A percentile compares a stretch with the other conserved stretches of the same genome.
Conservation (phyloP, 805 yeast species). For the Wickerhamiella galacta region DNA sequence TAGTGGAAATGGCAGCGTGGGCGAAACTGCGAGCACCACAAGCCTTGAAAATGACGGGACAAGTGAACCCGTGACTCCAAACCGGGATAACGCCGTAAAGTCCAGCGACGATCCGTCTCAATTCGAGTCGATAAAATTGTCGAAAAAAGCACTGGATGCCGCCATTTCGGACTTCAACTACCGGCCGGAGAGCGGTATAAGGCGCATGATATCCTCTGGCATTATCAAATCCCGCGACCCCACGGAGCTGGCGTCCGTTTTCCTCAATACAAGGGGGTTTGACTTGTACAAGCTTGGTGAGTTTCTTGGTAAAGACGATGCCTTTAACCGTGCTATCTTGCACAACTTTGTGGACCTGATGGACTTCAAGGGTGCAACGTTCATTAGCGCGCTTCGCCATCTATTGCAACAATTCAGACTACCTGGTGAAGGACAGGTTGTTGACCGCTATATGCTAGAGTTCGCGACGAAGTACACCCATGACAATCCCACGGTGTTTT, state of each 20-base stretch:
- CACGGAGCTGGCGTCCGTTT: constrained; percentile 52
- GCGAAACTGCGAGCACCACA: background rate
- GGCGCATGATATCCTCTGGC: constrained; percentile 39
- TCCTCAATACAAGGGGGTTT: constrained; percentile 50
- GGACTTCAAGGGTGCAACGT: constrained; percentile 51
- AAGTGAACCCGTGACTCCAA: background rate
- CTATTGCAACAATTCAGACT: constrained; percentile 79
- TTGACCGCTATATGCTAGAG: constrained; percentile 90
- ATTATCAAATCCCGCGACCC: constrained; percentile 51
- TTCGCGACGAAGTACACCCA: constrained; percentile 85
- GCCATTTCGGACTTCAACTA: constrained; percentile 67
- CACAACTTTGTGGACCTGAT: constrained; percentile 82
- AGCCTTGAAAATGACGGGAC: background rate
- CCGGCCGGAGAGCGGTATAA: constrained; percentile 70
- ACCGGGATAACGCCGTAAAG: background rate
- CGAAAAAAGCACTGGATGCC: constrained; percentile 66
- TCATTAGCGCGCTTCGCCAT: constrained; percentile 72
- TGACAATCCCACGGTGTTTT: constrained; percentile 69
- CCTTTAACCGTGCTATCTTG: constrained; percentile 64
- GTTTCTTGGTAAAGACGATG: constrained; percentile 77
- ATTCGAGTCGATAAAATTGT: constrained; percentile 67
- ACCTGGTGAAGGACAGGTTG: constrained; percentile 97
- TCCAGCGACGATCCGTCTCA: constrained; percentile 59
- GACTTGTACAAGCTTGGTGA: constrained; percentile 82
- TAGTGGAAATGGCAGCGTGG: background rate